Evolutionary conservation across 1,284 basidiomycete species (phyloP).

Genomic region (Mycosarcoma mackinlayi): DNA sequence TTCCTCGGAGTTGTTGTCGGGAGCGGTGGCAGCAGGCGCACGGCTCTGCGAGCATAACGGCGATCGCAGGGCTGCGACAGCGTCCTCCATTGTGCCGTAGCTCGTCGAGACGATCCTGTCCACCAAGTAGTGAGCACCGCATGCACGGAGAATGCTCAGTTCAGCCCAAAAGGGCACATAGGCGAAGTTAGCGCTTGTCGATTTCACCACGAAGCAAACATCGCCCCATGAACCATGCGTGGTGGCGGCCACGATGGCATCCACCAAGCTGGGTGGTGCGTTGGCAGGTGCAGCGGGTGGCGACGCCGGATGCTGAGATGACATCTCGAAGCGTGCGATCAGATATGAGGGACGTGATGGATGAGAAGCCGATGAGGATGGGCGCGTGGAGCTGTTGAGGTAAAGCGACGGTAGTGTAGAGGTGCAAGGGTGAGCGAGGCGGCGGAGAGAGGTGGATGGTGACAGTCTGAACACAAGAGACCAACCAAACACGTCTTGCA

Average conservation of each 20-base stretch:
- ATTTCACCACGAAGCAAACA: slow-evolving; percentile 27
- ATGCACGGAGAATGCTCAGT: neutral
- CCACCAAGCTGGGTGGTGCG: neutral
- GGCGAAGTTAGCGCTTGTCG: neutral
- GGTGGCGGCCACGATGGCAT: slow-evolving; percentile 13
- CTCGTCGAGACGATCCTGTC: neutral
- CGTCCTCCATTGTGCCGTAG: neutral
- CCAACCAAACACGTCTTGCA: no score
- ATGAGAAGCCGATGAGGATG: no score
- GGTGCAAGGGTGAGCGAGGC: no score
- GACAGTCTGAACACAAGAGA: no score
- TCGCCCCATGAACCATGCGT: slow-evolving; percentile 21
- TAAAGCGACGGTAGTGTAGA: no score
- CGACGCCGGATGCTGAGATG: neutral
- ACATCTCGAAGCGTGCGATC: no score
- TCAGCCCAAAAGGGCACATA: slow-evolving; percentile 11
- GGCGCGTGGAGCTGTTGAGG: no score
- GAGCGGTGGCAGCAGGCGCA: neutral
- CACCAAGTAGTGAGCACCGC: neutral
- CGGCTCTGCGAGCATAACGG: neutral
- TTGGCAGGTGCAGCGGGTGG: neutral
- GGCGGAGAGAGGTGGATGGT: no score
- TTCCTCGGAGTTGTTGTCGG: no score
- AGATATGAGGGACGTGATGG: no score
- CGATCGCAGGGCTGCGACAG: neutral